phyloP scores from a whole-genome alignment of 148 eudicot genomes.

The Chenopodium formosanum region DNA sequence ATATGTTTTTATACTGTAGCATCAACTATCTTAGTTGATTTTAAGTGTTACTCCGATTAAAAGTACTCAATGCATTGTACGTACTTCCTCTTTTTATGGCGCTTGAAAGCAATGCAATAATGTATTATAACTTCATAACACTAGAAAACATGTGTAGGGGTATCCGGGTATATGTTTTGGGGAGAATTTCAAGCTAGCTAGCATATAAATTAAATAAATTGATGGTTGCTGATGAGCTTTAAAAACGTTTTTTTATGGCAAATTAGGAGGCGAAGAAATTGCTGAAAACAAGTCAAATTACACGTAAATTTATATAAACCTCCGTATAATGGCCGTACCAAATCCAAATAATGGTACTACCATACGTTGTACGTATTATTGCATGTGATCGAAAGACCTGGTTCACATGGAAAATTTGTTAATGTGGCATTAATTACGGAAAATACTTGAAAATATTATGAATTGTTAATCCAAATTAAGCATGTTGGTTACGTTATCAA shows the following conservation, averaged over 20 bases:
- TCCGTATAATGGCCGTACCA: constrained; percentile 18
- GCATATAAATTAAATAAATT: too few relatives aligned
- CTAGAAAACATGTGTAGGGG: too few relatives aligned
- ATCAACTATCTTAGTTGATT: too few relatives aligned
- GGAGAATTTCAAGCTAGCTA: too few relatives aligned
- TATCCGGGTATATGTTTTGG: too few relatives aligned
- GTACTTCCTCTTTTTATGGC: too few relatives aligned
- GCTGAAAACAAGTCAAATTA: constrained; percentile 6
- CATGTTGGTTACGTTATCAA: background rate
- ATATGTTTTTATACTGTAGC: too few relatives aligned
- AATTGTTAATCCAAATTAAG: background rate
- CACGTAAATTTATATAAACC: background rate
- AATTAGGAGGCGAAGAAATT: background rate
- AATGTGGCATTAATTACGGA: background rate
- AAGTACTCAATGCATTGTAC: too few relatives aligned
- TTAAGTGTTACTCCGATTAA: too few relatives aligned
- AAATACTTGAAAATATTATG: background rate
- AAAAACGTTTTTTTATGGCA: background rate
- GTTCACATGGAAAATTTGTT: constrained; percentile 8
- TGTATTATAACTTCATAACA: too few relatives aligned
- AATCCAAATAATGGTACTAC: background rate
- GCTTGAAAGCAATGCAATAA: too few relatives aligned
- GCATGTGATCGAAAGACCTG: background rate
- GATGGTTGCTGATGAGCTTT: too few relatives aligned
- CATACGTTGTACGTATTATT: background rate